Evolutionary conservation across 768 basidiomycete species (phyloP).

Genomic region (Tulasnella calospora): DNA sequence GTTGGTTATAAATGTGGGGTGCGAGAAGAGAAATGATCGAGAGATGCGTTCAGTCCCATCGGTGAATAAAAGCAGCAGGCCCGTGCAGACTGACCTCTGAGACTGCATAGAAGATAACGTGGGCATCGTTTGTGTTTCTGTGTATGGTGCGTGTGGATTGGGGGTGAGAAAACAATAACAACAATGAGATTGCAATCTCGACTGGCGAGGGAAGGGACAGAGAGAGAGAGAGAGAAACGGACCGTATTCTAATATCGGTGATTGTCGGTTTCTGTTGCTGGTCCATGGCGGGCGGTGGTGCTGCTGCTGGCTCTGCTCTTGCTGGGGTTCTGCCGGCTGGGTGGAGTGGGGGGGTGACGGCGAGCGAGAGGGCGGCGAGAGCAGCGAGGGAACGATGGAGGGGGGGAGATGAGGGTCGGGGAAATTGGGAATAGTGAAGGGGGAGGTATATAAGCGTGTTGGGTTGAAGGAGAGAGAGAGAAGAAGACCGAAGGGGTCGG

Average conservation of each 20-base stretch:
- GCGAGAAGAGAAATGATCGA: background rate
- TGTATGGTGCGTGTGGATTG: background rate
- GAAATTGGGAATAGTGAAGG: background rate
- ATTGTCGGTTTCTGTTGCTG: slow-evolving; percentile 20
- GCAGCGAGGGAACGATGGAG: background rate
- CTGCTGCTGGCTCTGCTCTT: background rate
- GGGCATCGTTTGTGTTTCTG: slow-evolving; percentile 61
- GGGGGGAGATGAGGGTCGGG: slow-evolving; percentile 8
- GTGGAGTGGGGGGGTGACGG: background rate
- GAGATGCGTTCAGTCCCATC: background rate
- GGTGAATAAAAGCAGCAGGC: background rate
- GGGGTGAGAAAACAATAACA: slow-evolving; percentile 10
- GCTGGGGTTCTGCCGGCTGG: background rate
- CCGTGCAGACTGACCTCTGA: slow-evolving; percentile 40
- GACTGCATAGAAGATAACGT: slow-evolving; percentile 75
- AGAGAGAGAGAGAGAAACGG: background rate
- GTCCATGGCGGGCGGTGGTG: background rate
- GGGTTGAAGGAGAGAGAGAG: background rate
- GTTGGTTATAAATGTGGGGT: background rate
- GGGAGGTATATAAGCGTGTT: background rate
- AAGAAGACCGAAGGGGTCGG: slow-evolving; percentile 10
- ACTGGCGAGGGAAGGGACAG: background rate
- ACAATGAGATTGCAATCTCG: slow-evolving; percentile 7
- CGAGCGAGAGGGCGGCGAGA: background rate
- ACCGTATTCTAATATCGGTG: slow-evolving; percentile 21